Evolutionary conservation across 2,329 filamentous ascomycete genomes (phyloP), one percentile per base, ranked within the genome.

Genomic region (Amauroascus niger): DNA sequence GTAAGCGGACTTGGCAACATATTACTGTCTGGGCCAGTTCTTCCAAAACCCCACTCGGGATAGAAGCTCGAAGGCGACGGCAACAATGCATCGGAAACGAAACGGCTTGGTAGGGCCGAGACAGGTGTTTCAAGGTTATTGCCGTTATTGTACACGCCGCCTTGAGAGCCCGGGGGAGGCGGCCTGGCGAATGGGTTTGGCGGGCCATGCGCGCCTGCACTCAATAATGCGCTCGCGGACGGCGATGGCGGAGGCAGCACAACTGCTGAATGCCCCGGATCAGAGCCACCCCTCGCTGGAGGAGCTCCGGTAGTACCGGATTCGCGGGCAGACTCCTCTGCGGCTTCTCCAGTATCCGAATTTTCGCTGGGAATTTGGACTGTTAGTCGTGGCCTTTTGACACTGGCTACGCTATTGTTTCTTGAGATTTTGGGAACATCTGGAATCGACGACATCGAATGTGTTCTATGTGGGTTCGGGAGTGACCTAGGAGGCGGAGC

Each of bases 171-270:
- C n/a, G 89, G 87, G 3, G 87, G 88, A 24, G 84, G 80, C 0
- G 91, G 93, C 40, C 91, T 80, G 6, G 93, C 93, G 68, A 97
- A 98, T 0, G 93, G 93, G 67, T 98, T 98, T 1, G 89, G 89
- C 13, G 93, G 93, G 0, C 93, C 93, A 35, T 84, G 86, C 7
- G 93, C 91, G 39, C 93, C 93, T 0, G 93, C 93, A 46, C 89
- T 95, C 53, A 96, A 76, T 6, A 97, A 76, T 1, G 88, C 82
- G 20, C 86, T 86, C 1, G 88, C 87, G 28, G 88, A 95, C 0
- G 93, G 91, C 1, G 93, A 96, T 0, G 93, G 93, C 6, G 91
- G 91, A 16, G 93, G 93, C 5, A 98, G 77, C 2, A 96, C 88
- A 18, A 95, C 83, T 16, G 82, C 81, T 3, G 80, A 77, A 61